Evolutionary conservation across 2,329 filamentous ascomycete species (phyloP), one percentile per base, ranked within the genome.

Genomic region (Balansia obtecta): DNA sequence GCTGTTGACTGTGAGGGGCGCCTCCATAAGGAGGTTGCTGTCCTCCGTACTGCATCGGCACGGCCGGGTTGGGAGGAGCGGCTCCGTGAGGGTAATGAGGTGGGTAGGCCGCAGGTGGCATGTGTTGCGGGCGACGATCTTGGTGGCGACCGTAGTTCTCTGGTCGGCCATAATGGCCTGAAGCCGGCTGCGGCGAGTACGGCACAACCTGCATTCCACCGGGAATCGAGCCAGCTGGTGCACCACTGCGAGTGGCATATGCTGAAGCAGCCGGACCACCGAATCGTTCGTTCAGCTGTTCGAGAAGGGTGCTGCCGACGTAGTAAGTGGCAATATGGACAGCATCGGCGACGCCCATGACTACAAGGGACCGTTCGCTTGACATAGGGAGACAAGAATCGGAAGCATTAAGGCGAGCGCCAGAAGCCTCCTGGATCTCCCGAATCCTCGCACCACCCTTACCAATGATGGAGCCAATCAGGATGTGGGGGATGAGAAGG

Each of bases 241-340:
- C 90, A 55, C 93, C 93, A 63, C 88, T 95, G 56, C 93, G 84
- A 45, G 91, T 95, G 45, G 93, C 93, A 65, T 98, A 98, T 32
- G 93, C 91, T n/a, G 93, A 98, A 46, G 93, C 91, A 52, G 89
- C 89, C 18, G 93, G 90, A 6, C 93, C 93, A 49, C 93, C 91
- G 59, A 97, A 98, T 41, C 93, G 84, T 67, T 98, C 93, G 49
- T 93, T 96, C 53, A 98, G 77, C 71, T 98, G 93, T 74, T 98
- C 93, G 45, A 95, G 85, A 27, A 98, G 79, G n/a, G 93, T 98
- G 68, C 91, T 95, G 50, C 90, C 91, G 56, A 98, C 90, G 63
- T 98, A 98, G 74, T 97, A 98, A 38, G 93, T 95, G 46, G 93
- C 93, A 68, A 98, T 98, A 71, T 98, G 93, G 46, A 98, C 91